Percentiles rank a stretch among this genome's conserved stretches.
These are phyloP conservation scores for Camelina neglecta DNA, from an alignment of 345 rosid genomes.

Conservation along the genomic window DNA sequence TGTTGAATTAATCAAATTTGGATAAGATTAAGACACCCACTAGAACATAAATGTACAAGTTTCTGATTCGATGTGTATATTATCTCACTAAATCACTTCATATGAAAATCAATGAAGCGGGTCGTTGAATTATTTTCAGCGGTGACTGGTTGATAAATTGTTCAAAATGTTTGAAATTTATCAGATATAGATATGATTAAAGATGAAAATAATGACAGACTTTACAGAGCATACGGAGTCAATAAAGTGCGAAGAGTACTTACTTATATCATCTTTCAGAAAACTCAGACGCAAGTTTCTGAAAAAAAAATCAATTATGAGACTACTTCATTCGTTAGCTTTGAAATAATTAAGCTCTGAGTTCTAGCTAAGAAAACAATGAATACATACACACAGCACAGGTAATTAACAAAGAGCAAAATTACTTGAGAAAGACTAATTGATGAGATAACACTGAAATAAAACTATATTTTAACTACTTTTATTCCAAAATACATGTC, in stretches of 20 bases:
- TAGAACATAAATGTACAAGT: neutral
- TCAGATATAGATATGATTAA: neutral
- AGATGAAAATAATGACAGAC: neutral
- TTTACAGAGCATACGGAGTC: neutral
- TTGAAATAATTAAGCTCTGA: neutral
- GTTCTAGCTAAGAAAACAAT: neutral
- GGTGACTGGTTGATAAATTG: neutral
- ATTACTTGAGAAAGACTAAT: neutral
- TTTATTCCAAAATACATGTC: neutral
- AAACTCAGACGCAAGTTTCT: neutral
- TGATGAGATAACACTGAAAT: neutral
- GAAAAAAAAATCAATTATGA: neutral
- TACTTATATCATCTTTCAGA: neutral
- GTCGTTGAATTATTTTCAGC: neutral
- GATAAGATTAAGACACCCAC: constrained; percentile 41
- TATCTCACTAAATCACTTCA: neutral
- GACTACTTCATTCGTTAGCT: neutral
- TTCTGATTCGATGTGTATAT: constrained; percentile 28
- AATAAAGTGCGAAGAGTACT: neutral
- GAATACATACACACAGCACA: neutral
- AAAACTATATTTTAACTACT: neutral
- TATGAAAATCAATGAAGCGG: neutral
- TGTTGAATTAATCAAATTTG: constrained; percentile 35
- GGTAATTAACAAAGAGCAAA: neutral
- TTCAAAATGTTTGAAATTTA: neutral